These are phyloP conservation scores for Sclerotinia sclerotiorum DNA, from an alignment of 2,329 filamentous ascomycete species.

Conservation along the genomic window DNA sequence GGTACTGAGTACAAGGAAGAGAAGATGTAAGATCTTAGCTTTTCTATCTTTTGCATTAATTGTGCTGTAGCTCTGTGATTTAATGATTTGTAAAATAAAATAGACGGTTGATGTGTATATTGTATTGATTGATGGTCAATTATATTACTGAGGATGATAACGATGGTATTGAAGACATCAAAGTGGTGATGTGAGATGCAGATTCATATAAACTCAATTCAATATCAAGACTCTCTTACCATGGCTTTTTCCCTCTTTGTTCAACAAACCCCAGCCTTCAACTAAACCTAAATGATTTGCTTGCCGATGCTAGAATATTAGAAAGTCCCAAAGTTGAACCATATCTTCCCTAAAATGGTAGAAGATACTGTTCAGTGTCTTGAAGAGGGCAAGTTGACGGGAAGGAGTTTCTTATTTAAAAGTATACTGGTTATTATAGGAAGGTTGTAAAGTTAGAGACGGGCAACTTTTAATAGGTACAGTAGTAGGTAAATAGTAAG, in stretches of 20 bases:
- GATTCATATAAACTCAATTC: too few species aligned
- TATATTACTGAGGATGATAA: neutral
- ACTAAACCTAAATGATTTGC: constrained; percentile 2
- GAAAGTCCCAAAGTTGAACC: neutral
- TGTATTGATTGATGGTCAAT: too few species aligned
- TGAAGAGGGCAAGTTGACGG: neutral
- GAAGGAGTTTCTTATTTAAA: neutral
- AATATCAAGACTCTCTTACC: neutral
- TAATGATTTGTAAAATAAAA: neutral
- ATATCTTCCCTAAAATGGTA: neutral
- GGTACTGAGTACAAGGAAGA: neutral
- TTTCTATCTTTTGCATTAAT: too few species aligned
- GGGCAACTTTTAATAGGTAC: too few species aligned
- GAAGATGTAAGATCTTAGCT: too few species aligned
- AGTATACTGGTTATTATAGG: neutral
- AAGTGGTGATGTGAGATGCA: neutral
- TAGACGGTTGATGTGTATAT: too few species aligned
- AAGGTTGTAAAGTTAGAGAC: neutral
- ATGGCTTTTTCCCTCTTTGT: neutral
- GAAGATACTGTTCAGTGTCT: neutral
- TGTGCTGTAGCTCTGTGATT: neutral
- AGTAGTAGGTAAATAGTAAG: too few species aligned
- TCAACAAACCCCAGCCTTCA: neutral
- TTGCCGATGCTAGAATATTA: neutral
- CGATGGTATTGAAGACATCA: neutral